phyloP scores from a whole-genome alignment of 306 rosid species.

The Trifolium subterraneum region DNA sequence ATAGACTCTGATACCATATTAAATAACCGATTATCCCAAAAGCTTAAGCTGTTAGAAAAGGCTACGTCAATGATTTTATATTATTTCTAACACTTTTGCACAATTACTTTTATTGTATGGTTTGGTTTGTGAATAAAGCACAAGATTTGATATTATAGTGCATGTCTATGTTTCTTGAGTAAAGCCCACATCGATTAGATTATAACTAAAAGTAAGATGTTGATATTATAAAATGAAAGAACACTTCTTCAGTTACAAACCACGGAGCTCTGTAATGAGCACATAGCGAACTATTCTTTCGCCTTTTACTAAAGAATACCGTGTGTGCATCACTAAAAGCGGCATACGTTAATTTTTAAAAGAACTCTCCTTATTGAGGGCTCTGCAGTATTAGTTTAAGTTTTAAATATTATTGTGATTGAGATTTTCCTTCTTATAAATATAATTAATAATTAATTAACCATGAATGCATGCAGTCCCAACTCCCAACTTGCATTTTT shows the following conservation, averaged over 20 bases:
- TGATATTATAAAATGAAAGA: neutral
- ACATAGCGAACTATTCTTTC: conserved; percentile 56
- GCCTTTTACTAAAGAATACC: conserved; percentile 62
- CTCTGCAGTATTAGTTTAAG: neutral
- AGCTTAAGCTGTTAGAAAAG: too few relatives aligned
- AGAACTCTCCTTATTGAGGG: neutral
- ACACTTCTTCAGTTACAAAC: neutral
- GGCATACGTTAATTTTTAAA: conserved; percentile 31
- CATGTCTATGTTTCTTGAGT: neutral
- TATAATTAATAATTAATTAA: too few relatives aligned
- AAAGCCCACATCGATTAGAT: neutral
- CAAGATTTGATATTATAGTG: too few relatives aligned
- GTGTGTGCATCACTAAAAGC: conserved; percentile 4
- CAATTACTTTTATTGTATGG: neutral
- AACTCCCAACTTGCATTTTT: neutral
- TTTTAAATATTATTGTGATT: too few relatives aligned
- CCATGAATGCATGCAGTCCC: too few relatives aligned
- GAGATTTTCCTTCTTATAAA: too few relatives aligned
- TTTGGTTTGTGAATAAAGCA: neutral
- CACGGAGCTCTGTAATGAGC: conserved; percentile 47
- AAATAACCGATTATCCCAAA: too few relatives aligned
- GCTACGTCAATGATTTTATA: too few relatives aligned
- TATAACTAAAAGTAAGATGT: neutral
- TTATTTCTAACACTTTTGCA: too few relatives aligned
- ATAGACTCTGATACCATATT: too few relatives aligned